Base-by-base conservation (phyloP, 1,139 yeast genomes). In the Entelexis sorbosivorans region DNA sequence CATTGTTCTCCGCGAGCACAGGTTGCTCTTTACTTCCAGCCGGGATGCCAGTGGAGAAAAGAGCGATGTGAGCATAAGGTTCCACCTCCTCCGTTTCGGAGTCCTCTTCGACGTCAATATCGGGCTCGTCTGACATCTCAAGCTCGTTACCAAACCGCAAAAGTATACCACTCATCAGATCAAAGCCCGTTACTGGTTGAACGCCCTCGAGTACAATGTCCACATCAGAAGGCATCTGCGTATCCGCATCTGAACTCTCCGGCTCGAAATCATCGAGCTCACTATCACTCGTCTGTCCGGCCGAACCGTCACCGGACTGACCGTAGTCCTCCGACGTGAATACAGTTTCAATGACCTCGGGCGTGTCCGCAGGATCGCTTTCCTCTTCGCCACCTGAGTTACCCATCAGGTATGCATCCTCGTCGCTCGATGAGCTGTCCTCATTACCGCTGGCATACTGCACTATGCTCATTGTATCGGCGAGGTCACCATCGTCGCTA, bases 401-500 rank as follows among this genome's bases (percentile, higher is more conserved):
- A 8, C 45, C 45, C 10, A 40, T 10, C 2, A 40, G 17, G 14
- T 22, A 32, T 5, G 20, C 13, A 2, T 10, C 22, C 19, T 42
- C 45, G 5, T 32, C 45, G 14, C 38, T 32, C 3, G 36, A 31
- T 5, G 35, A 31, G 5, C 2, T 6, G 1, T 40, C 44, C 8
- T 29, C 34, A 9, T 11, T n/a, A 9, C 29, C 34, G 9, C 34
- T 40, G 10, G 24, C 34, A 13, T 20, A 28, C 11, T 26, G 5
- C 14, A 28, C 34, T 29, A 46, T 36, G 31, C 44, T 29, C 36
- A 38, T 36, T 19, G 35, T 16, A n/a, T 42, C 48, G 5, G 20
- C 50, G 13, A 8, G 4, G 4, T 82, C 83, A 35, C 82, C 79
- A 61, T 70, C 64, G 24, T 9, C 16, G 8, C 29, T 38, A 29